Evolutionary conservation across 73 alveolate species (phyloP), one percentile per base, ranked within the genome.

Genomic region (Stentor coeruleus): DNA sequence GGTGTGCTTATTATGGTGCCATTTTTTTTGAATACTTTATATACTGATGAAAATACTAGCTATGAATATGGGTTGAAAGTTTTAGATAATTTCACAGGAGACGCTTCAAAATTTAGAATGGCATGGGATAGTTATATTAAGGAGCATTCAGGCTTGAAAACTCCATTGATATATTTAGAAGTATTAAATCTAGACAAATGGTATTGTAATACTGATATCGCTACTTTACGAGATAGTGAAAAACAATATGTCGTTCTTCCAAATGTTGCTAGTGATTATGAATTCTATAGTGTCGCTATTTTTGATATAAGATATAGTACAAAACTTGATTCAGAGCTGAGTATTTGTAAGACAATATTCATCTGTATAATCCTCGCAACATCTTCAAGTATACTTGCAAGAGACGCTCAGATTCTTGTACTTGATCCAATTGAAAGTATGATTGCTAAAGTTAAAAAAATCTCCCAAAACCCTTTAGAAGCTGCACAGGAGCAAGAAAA

Each of bases 401-500:
- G 35, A 0, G 74, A 73, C 2, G 73, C 86, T n/a, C 77, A 91
- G 41, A 58, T n/a, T 33, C 77, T 91, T 33, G 93, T 87, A 11
- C 58, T 87, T 41, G 49, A 73, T 26, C 93, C 93, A 26, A 74
- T 87, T 39, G 87, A 87, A 38, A 73, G 40, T 15, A 87, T 87
- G 93, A 83, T 87, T 58, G 35, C 42, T 35, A 87, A 83, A 57
- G 89, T 87, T 31, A 74, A 59, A 49, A 82, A 82, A 36, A 87
- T 87, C 3, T 35, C 90, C 3, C 77, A 75, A 36, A 83, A 87
- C 86, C 93, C 93, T 11, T 60, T 87, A 40, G 74, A 36, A 3
- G 93, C 93, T 1, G 93, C 93, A 26, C 75, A 87, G 38, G 89
- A 87, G 58, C 89, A 87, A 60, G 93, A 87, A 76, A 74, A 76